Percentiles rank a stretch among this genome's conserved stretches.
Evolutionary conservation across 1,139 yeast species (phyloP).

Genomic region (Sugiyamaella sp.): DNA sequence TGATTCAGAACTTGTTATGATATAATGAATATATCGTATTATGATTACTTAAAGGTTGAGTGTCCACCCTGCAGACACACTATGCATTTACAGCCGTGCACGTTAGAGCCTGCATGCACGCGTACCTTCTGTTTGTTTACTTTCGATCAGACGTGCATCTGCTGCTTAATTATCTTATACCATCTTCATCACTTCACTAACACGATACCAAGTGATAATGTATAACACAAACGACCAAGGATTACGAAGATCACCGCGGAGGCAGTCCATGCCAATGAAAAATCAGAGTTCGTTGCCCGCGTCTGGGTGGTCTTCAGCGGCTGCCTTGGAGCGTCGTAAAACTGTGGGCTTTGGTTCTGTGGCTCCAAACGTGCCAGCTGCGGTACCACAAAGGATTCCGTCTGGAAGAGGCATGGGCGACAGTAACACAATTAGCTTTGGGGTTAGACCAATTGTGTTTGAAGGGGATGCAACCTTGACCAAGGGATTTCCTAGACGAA

Average conservation of each 20-base stretch:
- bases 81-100: conserved; percentile 6
- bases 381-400: conserved; percentile 4
- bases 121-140: conserved; percentile 15
- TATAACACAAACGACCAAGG: conserved; percentile 14
- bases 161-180: background rate
- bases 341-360: too few relatives aligned
- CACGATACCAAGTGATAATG: conserved; percentile 10
- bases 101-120: background rate
- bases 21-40: conserved; percentile 7
- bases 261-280: conserved; percentile 10
- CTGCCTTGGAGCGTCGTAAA: conserved; percentile 6
- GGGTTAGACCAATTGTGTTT: conserved; percentile 6
- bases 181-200: background rate
- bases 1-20: conserved; percentile 2
- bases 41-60: too few relatives aligned
- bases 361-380: conserved; percentile 5
- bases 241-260: conserved; percentile 14
- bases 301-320: conserved; percentile 1
- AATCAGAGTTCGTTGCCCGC: background rate
- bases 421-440: conserved; percentile 13
- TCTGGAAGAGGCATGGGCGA: conserved; percentile 8
- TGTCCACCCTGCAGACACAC: too few relatives aligned
- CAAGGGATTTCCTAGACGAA: conserved; percentile 6
- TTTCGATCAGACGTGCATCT: conserved; percentile 1
- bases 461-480: conserved; percentile 16